Percentiles rank a stretch among this genome's conserved stretches.
Evolutionary conservation across 176 grass and related monocot species (phyloP).

Genomic region (Hsuehochloa calcarea): DNA sequence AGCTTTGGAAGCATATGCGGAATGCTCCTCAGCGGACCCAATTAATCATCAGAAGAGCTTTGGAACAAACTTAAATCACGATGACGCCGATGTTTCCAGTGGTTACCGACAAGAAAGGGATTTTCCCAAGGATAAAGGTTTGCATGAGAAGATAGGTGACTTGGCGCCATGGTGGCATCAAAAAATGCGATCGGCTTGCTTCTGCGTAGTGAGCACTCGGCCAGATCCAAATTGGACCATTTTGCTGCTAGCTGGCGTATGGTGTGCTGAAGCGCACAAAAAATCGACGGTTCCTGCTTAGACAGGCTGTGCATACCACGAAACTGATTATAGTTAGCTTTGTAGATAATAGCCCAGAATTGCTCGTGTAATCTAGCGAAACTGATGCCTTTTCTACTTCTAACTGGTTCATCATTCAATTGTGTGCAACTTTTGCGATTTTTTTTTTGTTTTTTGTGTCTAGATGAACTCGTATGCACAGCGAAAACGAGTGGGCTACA

Average conservation of each 20-base stretch:
- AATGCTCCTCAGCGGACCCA: conserved; percentile 75
- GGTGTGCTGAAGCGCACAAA: background rate
- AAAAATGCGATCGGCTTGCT: background rate
- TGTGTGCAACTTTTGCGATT: background rate
- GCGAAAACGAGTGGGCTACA: background rate
- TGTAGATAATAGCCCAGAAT: conserved; percentile 39
- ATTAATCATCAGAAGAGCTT: conserved; percentile 86
- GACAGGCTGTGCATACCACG: conserved; percentile 21
- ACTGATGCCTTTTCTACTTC: background rate
- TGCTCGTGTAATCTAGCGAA: background rate
- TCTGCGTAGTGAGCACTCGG: background rate
- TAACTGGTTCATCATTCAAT: background rate
- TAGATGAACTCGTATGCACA: conserved; percentile 7
- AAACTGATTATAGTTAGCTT: conserved; percentile 22
- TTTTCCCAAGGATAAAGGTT: background rate
- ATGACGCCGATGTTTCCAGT: conserved; percentile 20
- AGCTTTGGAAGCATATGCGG: conserved; percentile 91
- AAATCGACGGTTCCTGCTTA: conserved; percentile 16
- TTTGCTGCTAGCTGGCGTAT: background rate
- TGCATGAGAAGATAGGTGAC: conserved; percentile 17
- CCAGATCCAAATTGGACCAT: background rate
- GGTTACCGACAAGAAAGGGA: background rate
- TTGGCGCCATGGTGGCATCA: background rate
- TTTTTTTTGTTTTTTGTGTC: background rate
- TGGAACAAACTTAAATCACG: conserved; percentile 64